phyloP scores from a whole-genome alignment of 495 filamentous ascomycete genomes.

The Bombardia bombarda region DNA sequence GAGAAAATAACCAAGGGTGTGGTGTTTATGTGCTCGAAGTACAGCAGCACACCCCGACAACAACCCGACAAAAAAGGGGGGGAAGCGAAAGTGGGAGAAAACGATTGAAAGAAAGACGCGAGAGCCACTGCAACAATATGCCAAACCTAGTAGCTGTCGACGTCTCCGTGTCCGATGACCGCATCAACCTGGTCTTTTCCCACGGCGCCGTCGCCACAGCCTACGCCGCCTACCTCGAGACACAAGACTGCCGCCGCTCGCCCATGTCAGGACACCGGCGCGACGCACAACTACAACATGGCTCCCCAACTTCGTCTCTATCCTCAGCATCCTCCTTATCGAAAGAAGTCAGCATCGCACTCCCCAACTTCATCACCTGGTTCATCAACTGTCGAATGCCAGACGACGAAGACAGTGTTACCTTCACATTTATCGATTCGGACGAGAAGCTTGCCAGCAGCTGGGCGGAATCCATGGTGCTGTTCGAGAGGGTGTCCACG shows the following conservation, averaged over 20 bases:
- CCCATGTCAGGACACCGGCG: conserved; percentile 15
- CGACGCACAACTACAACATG: conserved; percentile 9
- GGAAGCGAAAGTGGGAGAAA: neutral
- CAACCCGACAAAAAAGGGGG: neutral
- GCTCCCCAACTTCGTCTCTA: no score
- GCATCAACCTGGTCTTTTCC: conserved; percentile 22
- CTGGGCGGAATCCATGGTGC: conserved; percentile 20
- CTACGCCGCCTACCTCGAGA: conserved; percentile 20
- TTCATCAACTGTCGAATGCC: conserved; percentile 29
- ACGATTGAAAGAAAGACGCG: neutral
- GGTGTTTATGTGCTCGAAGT: no score
- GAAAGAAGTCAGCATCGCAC: conserved; percentile 20
- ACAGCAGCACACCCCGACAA: no score
- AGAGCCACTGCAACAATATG: conserved; percentile 7
- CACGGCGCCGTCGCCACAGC: conserved; percentile 22
- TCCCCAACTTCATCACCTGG: conserved; percentile 24
- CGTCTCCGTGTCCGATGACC: conserved; percentile 21
- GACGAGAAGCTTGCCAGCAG: conserved; percentile 9
- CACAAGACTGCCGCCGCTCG: conserved; percentile 13
- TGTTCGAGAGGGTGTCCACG: conserved; percentile 17
- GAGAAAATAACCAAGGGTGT: no score
- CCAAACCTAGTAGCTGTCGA: conserved; percentile 23
- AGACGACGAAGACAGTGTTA: conserved; percentile 26
- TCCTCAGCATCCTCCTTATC: no score
- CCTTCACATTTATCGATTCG: conserved; percentile 19